phyloP scores from a whole-genome alignment of 805 yeast species.

The Candida peoriensis region DNA sequence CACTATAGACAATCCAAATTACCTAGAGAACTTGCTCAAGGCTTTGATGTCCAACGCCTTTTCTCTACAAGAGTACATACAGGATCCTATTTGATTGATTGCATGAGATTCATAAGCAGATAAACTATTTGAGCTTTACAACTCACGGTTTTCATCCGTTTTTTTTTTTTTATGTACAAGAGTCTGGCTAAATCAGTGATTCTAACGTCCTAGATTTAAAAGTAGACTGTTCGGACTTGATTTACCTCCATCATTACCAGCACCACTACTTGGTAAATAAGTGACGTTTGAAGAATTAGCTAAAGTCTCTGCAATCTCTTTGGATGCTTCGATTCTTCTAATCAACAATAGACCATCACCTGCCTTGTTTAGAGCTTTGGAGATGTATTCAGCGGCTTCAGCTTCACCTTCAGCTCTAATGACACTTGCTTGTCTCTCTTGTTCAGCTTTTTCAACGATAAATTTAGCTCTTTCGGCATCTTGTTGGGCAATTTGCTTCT shows the following conservation, averaged over 20 bases:
- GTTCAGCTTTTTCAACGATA: slow-evolving; percentile 93
- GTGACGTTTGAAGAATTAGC: slow-evolving; percentile 82
- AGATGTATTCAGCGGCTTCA: slow-evolving; percentile 93
- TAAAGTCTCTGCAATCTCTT: slow-evolving; percentile 88
- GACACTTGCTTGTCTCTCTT: slow-evolving; percentile 90
- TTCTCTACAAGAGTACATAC: too few relatives aligned
- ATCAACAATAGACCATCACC: slow-evolving; percentile 94
- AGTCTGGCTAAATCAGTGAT: background rate
- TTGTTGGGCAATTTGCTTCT: slow-evolving; percentile 98
- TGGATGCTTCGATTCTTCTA: slow-evolving; percentile 93
- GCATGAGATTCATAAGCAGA: too few relatives aligned
- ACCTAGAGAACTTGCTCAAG: too few relatives aligned
- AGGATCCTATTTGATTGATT: too few relatives aligned
- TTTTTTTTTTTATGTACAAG: background rate
- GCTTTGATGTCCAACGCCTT: too few relatives aligned
- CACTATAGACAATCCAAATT: too few relatives aligned
- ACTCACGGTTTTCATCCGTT: background rate
- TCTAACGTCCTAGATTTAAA: slow-evolving; percentile 65
- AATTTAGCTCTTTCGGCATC: slow-evolving; percentile 97
- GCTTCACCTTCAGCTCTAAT: slow-evolving; percentile 99
- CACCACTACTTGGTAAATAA: slow-evolving; percentile 66
- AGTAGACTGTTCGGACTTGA: slow-evolving; percentile 48
- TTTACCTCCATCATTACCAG: slow-evolving; percentile 28
- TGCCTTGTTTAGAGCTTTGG: slow-evolving; percentile 86
- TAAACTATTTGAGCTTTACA: too few relatives aligned